Conservation (phyloP, 768 basidiomycete genomes). For the Russula sp. region DNA sequence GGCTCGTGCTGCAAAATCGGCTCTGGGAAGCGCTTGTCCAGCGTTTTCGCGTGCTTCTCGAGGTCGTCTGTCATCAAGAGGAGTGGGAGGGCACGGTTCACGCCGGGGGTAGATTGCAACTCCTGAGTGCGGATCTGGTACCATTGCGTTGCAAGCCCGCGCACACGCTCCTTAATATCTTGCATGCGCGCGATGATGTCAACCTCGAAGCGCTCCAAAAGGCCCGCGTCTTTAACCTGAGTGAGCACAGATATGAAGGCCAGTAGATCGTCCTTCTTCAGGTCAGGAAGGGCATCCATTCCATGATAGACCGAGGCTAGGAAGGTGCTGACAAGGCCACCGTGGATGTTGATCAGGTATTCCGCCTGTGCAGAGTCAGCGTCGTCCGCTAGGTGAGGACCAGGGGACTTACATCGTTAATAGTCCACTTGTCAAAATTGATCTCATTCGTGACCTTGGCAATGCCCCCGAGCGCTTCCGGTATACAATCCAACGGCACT, state of each 20-base stretch:
- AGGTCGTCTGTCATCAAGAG: slow-evolving; percentile 83
- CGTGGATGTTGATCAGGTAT: slow-evolving; percentile 61
- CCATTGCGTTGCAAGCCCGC: slow-evolving; percentile 51
- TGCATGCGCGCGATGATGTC: slow-evolving; percentile 61
- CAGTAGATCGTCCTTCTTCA: slow-evolving; percentile 66
- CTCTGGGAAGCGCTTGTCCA: slow-evolving; percentile 84
- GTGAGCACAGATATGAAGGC: slow-evolving; percentile 65
- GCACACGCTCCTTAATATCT: slow-evolving; percentile 64
- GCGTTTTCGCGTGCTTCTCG: slow-evolving; percentile 74
- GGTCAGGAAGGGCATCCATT: slow-evolving; percentile 66
- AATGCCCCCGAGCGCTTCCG: slow-evolving; percentile 77
- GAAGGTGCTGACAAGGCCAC: slow-evolving; percentile 78
- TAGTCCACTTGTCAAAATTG: slow-evolving; percentile 71
- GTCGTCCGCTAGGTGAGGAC: slow-evolving; percentile 12
- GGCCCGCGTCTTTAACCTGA: slow-evolving; percentile 58
- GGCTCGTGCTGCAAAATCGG: slow-evolving; percentile 68
- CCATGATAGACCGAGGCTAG: slow-evolving; percentile 78
- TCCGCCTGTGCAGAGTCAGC: slow-evolving; percentile 44
- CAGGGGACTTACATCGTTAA: slow-evolving; percentile 62
- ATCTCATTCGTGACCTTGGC: slow-evolving; percentile 64
- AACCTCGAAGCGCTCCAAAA: slow-evolving; percentile 67
- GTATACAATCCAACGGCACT: slow-evolving; percentile 91
- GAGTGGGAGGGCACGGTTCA: slow-evolving; percentile 76
- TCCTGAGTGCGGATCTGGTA: slow-evolving; percentile 60
- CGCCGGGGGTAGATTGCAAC: slow-evolving; percentile 62